These are phyloP conservation scores for Flaveria linearis DNA, from an alignment of 129 eudicot genomes.

Conservation along the genomic window DNA sequence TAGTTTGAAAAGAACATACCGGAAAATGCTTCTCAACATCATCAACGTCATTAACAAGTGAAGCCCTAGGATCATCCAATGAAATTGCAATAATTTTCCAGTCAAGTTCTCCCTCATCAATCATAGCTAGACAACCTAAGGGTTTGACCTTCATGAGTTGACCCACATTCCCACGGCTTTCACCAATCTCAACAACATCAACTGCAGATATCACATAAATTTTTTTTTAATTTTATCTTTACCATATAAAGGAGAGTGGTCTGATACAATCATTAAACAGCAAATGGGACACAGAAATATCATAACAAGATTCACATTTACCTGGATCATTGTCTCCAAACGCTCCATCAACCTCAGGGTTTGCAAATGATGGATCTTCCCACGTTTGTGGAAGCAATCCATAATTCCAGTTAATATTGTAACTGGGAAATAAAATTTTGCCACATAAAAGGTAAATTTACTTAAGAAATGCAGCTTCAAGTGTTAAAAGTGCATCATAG, in stretches of 20 bases:
- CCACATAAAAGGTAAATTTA: not conserved
- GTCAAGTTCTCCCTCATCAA: conserved; percentile 99
- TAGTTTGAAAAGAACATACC: conserved; percentile 46
- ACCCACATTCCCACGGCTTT: conserved; percentile 65
- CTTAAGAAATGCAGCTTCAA: not conserved
- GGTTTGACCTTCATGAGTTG: conserved; percentile 92
- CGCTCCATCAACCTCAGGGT: conserved; percentile 91
- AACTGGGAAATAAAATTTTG: conserved; percentile 41
- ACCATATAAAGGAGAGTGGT: not conserved
- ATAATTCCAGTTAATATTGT: conserved; percentile 97
- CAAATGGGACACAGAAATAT: not conserved
- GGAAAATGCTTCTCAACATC: conserved; percentile 99
- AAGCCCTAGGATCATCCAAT: conserved; percentile 96
- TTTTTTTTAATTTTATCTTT: not conserved
- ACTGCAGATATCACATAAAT: conserved; percentile 42
- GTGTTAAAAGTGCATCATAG: not conserved
- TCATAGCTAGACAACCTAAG: conserved; percentile 91
- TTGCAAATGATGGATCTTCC: conserved; percentile 93
- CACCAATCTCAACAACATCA: conserved; percentile 99
- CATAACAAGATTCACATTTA: conserved; percentile 18
- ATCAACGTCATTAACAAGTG: conserved; percentile 89
- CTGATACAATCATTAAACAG: not conserved
- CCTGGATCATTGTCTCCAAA: conserved; percentile 99
- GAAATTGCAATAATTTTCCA: conserved; percentile 98
- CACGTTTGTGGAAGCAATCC: conserved; percentile 99